Percentiles rank a stretch among this genome's conserved stretches.
phyloP scores from a whole-genome alignment of 768 basidiomycete genomes.

The Auriscalpium orientale region DNA sequence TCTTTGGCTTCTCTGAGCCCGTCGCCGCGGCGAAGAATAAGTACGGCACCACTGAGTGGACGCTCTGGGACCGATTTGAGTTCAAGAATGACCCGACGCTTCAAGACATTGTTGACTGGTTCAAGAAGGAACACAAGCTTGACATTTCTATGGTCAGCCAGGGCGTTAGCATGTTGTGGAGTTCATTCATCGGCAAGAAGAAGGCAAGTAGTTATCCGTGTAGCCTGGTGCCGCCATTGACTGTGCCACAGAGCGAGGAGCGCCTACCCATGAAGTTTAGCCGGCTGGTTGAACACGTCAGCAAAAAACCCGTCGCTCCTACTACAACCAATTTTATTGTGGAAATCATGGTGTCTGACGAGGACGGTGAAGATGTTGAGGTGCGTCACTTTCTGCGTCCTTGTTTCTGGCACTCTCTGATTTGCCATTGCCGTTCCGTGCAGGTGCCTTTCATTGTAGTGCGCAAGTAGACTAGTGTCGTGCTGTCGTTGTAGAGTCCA shows the following conservation, averaged over 20 bases:
- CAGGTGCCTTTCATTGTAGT: conserved; percentile 84
- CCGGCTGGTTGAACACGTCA: conserved; percentile 85
- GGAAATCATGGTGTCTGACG: conserved; percentile 92
- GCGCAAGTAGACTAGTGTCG: conserved; percentile 34
- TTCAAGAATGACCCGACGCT: conserved; percentile 87
- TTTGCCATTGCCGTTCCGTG: not conserved
- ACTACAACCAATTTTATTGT: conserved; percentile 81
- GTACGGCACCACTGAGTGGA: conserved; percentile 88
- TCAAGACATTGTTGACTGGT: conserved; percentile 76
- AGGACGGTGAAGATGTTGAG: conserved; percentile 92
- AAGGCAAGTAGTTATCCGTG: conserved; percentile 51
- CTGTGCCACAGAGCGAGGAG: conserved; percentile 63
- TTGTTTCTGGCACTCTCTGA: not conserved
- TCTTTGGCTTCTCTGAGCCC: conserved; percentile 99
- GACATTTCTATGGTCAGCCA: conserved; percentile 94
- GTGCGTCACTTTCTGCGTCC: conserved; percentile 30
- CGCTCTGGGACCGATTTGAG: conserved; percentile 96
- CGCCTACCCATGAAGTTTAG: conserved; percentile 85
- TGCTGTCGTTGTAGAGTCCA: too few species aligned
- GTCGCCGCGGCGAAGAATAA: conserved; percentile 84
- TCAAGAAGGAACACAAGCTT: conserved; percentile 76
- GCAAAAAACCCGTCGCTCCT: conserved; percentile 86
- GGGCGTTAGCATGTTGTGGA: conserved; percentile 98
- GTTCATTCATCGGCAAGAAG: conserved; percentile 84
- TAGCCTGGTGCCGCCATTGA: not conserved